Evolutionary conservation across 176 grass and related monocot genomes (phyloP).

Genomic region (Eragrostis nindensis): DNA sequence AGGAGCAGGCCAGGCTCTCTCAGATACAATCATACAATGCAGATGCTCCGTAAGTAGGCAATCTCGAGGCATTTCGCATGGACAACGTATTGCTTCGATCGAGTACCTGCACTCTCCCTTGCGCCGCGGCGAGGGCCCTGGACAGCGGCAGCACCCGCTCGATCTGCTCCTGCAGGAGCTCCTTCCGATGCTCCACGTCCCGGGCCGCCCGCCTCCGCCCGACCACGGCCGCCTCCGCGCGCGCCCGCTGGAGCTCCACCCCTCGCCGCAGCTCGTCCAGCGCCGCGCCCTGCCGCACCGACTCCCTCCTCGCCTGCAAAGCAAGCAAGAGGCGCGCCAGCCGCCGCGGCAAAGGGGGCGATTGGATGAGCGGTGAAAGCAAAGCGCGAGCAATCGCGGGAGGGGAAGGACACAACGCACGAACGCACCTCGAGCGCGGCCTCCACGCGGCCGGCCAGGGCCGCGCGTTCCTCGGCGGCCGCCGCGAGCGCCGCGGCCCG

Average conservation of each 20-base stretch:
- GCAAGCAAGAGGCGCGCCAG: too few relatives aligned
- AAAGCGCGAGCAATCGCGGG: neutral
- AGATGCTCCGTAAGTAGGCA: too few relatives aligned
- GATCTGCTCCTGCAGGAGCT: constrained; percentile 42
- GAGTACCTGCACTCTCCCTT: constrained; percentile 26
- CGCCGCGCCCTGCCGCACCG: constrained; percentile 44
- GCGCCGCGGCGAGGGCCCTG: constrained; percentile 35
- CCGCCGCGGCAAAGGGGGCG: neutral
- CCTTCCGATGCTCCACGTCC: constrained; percentile 22
- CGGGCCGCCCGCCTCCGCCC: neutral
- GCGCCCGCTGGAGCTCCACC: constrained; percentile 34
- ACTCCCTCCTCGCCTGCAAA: constrained; percentile 39
- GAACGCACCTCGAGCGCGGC: constrained; percentile 47
- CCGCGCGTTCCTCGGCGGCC: constrained; percentile 29
- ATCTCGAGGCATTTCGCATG: neutral
- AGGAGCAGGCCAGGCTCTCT: neutral
- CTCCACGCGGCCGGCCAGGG: constrained; percentile 42
- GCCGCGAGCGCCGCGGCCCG: constrained; percentile 22
- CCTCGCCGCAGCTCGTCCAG: constrained; percentile 41
- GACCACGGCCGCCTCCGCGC: constrained; percentile 17
- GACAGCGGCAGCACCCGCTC: constrained; percentile 47
- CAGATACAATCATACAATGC: neutral
- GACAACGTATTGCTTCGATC: neutral
- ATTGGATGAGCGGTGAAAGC: neutral
- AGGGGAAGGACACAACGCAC: neutral